A percentile compares a stretch with the other conserved stretches of the same genome.
Evolutionary conservation across 78 protist genomes (phyloP).

Genomic region (Monosiga brevicollis): DNA sequence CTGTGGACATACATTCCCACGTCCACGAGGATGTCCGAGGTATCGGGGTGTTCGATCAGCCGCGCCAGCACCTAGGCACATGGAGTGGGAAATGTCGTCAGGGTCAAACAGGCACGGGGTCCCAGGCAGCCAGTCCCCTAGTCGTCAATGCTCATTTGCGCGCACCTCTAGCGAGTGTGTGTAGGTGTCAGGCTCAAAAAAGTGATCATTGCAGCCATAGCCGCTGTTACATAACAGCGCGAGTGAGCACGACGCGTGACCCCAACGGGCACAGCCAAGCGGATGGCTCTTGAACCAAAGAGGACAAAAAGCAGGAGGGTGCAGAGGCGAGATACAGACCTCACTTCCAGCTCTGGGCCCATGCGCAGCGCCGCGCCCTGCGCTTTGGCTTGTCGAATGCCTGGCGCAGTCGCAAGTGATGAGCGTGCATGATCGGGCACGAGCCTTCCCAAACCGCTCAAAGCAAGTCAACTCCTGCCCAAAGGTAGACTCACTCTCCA

Average conservation of each 20-base stretch:
- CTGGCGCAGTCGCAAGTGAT: too few relatives aligned
- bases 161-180: conserved; percentile 63
- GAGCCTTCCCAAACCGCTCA: not conserved
- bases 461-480: not conserved
- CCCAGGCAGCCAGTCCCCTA: too few relatives aligned
- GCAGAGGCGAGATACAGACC: not conserved
- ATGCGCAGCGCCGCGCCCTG: conserved; percentile 33
- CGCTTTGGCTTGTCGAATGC: not conserved
- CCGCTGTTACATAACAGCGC: conserved; percentile 12
- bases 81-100: too few relatives aligned
- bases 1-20: conserved; percentile 63
- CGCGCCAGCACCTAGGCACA: conserved; percentile 10
- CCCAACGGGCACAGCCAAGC: too few relatives aligned
- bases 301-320: too few relatives aligned
- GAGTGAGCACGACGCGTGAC: not conserved
- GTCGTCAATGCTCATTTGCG: too few relatives aligned
- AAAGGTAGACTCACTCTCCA: not conserved
- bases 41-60: not conserved
- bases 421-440: too few relatives aligned
- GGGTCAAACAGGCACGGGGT: too few relatives aligned
- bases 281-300: not conserved
- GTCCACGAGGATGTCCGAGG: conserved; percentile 60
- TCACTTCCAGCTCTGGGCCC: conserved; percentile 55
- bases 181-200: conserved; percentile 64
- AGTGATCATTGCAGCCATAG: conserved; percentile 73